Evolutionary conservation across 257 asterid genomes (phyloP), one percentile per base, ranked within the genome.

Genomic region (Fraxinus cuspidata): DNA sequence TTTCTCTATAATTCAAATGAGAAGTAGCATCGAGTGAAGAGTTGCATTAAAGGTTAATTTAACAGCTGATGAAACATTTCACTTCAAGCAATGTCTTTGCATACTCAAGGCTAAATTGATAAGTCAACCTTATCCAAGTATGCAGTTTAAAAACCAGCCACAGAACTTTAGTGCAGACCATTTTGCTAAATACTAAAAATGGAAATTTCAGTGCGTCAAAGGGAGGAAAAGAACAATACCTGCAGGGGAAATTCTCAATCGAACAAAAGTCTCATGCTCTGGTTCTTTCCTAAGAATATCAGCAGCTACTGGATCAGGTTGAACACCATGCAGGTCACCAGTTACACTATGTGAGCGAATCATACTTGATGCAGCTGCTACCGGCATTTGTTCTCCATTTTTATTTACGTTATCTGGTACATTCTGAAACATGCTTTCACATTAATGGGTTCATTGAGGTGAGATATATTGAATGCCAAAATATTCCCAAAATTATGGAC

Each of bases 221-320:
- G 40, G 75, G 73, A 63, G 77, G 51, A 72, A 74, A 83, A 75
- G 74, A 68, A 64, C 56, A 81, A 75, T 93, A 95, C 99, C 99
- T 11, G 80, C 44, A 9, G 99, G 99, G 37, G 97, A 89, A 71
- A 93, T 95, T 84, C 71, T 90, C 88, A 94, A 78, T 77, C 92
- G 93, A 72, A 92, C 96, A 87, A 94, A 94, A 74, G 92, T 90
- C 82, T 92, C 98, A 3, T 94, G 98, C 85, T 94, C 97, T 53
- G 98, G 98, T 78, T 88, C 96, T 87, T 89, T 94, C 85, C 98
- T 89, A 34, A 94, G 88, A 67, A 94, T 90, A 86, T 92, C 96
- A 72, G 98, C 97, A 79, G 98, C 96, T 42, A 94, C 92, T 66
- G 97, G 98, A 79, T 94, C 96, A 75, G 98, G 96, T 85, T 88